Evolutionary conservation across 176 grass and related monocot genomes (phyloP), one percentile per base, ranked within the genome.

Genomic region (Aegilops tauschii): DNA sequence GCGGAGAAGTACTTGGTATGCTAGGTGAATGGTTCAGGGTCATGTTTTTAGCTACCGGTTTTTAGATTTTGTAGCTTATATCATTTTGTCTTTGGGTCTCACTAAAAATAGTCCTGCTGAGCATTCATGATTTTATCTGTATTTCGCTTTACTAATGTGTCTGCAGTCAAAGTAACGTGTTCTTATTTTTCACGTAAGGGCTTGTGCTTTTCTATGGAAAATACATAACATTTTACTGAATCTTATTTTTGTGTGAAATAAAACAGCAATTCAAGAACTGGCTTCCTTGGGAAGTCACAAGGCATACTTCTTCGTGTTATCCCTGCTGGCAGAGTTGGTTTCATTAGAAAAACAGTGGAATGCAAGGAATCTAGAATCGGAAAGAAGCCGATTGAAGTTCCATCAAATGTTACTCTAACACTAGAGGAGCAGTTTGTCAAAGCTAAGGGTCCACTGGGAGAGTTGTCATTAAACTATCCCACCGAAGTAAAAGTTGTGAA

Each of bases 321-420:
- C 47, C 79, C 89, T 71, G 32, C 92, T 72, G 63, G 77, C 65
- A 88, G 83, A 79, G 72, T 94, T 63, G 68, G 92, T 40, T 88
- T 94, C 56, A 52, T 94, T 36, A 89, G 88, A 77, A 92, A 81
- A 65, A 84, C 85, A 80, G 85, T 99, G 17, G 90, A 99, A 73
- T 99, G 97, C 87, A 99, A 99, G 83, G 97, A 99, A 54, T 99
- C 96, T 54, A 93, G 96, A 87, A 95, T 98, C 25, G 93, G 96
- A 27, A 98, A 98, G 96, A 93, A 85, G 64, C 94, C 92, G 0
- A 93, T 99, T 1, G 83, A 91, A 78, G 94, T 99, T 31, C 97
- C 97, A 40, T 65, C 90, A 21, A 99, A 85, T 93, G 97, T 99
- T 86, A 94, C 83, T 82, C 88, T 99, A 39, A 93, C 88, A 45